Evolutionary conservation across 73 alveolate genomes (phyloP).

Genomic region (Symbiodinium pilosum): DNA sequence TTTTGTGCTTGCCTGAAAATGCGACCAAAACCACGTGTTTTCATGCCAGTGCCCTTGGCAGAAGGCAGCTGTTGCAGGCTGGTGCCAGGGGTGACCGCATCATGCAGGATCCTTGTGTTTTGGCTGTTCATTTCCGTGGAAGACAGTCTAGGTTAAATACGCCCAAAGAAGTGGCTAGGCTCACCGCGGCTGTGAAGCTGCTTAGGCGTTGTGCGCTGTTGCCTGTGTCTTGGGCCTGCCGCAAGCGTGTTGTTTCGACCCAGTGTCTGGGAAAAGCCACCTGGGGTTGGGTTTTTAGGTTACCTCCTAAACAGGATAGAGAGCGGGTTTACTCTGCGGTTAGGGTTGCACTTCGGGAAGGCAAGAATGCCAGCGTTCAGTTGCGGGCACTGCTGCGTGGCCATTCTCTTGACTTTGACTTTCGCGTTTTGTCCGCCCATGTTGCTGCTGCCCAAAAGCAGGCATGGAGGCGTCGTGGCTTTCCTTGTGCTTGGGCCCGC

Average conservation of each 20-base stretch:
- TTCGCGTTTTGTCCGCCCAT: not conserved
- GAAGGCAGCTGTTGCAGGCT: not conserved
- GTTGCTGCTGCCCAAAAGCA: not conserved
- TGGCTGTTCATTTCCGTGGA: not conserved
- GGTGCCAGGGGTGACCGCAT: not conserved
- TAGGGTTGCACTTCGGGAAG: not conserved
- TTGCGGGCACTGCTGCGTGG: not conserved
- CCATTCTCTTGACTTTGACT: not conserved
- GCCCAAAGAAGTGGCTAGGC: not conserved
- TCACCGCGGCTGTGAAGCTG: not conserved
- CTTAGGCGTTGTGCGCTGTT: not conserved
- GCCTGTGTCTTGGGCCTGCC: not conserved
- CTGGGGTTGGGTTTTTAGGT: conserved; percentile 26
- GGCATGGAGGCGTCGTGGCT: not conserved
- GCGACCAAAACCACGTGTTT: not conserved
- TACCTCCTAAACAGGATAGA: not conserved
- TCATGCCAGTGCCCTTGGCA: not conserved
- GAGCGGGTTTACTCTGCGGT: not conserved
- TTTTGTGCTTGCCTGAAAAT: not conserved
- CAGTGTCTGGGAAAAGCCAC: not conserved
- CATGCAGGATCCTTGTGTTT: not conserved
- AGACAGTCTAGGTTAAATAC: not conserved
- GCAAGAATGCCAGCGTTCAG: not conserved
- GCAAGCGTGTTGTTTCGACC: not conserved
- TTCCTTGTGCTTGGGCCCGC: not conserved